Evolutionary conservation across 768 basidiomycete species (phyloP), one percentile per base, ranked within the genome.

Genomic region (Boletus rubescentipes): DNA sequence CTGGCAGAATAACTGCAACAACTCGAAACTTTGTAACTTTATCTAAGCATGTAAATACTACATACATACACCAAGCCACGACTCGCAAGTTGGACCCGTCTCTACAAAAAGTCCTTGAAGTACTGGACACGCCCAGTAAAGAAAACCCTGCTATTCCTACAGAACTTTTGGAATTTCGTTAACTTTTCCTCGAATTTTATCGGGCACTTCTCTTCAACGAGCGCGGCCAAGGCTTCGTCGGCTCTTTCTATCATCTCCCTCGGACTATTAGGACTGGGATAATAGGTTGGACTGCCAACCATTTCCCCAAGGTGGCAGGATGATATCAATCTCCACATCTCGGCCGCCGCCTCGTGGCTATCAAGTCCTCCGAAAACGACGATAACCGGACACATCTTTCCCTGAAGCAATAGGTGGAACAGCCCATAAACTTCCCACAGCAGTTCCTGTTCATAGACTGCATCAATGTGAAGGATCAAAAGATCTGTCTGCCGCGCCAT

Each of bases 321-420:
- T n/a, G 59, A 61, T 30, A 61, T 29, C n/a, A 48, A 9, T 30
- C 21, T 46, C 65, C 65, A 66, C 47, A 16, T 51, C 43, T 53
- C 40, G 0, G 18, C 40, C 26, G 65, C 65, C 15, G 51, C 54
- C 36, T 57, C 58, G 14, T 31, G 53, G 39, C 31, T 52, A 18
- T 57, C 53, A 18, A 67, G 49, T 10, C 65, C 65, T 44, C 43
- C 41, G 36, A 67, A 59, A 42, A 67, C 57, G 44, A 67, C 36
- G 47, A 67, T 61, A 6, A 63, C 37, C 2, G 65, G 66, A 49
- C 54, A 60, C 20, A 48, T 60, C 29, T 57, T 47, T 10, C 63
- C 66, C 37, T 66, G 53, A 32, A 54, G 59, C 9, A 41, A 57
- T 38, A 20, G 23, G 15, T 65, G 38, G 26, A 67, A 67, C 12